phyloP scores from a whole-genome alignment of 768 basidiomycete species.

The Kondoa subrosea region DNA sequence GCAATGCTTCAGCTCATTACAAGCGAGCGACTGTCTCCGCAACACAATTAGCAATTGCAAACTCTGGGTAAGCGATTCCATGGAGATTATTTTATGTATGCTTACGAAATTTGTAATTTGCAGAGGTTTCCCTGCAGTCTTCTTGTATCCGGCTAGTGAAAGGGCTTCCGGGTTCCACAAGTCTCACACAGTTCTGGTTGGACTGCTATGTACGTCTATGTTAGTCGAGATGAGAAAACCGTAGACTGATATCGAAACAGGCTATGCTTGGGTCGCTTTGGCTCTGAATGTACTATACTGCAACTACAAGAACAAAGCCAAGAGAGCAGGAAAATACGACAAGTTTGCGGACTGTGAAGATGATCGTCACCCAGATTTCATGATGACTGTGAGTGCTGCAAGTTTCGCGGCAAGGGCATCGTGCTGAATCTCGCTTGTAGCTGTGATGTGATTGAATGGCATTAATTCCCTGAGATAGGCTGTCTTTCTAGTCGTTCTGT shows the following conservation, averaged over 20 bases:
- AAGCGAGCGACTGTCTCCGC: background rate
- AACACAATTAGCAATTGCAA: background rate
- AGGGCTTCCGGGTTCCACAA: background rate
- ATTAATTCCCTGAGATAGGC: no score
- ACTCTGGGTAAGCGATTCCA: background rate
- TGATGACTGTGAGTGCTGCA: no score
- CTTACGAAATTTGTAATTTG: background rate
- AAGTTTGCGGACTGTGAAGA: background rate
- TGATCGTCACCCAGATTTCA: no score
- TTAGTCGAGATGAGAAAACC: no score
- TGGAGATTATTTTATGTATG: background rate
- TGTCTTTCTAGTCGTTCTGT: no score
- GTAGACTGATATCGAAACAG: no score
- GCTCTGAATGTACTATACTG: background rate
- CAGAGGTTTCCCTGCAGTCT: background rate
- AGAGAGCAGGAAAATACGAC: background rate
- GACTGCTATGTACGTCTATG: no score
- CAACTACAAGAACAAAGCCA: background rate
- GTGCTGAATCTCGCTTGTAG: no score
- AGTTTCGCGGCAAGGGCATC: no score
- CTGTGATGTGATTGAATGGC: no score
- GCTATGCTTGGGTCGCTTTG: background rate
- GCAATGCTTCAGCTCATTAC: background rate
- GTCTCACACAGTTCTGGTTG: background rate
- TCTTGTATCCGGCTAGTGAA: background rate